phyloP scores from a whole-genome alignment of 225 moss, liverwort and hornwort genomes.

The Lunularia cruciata region DNA sequence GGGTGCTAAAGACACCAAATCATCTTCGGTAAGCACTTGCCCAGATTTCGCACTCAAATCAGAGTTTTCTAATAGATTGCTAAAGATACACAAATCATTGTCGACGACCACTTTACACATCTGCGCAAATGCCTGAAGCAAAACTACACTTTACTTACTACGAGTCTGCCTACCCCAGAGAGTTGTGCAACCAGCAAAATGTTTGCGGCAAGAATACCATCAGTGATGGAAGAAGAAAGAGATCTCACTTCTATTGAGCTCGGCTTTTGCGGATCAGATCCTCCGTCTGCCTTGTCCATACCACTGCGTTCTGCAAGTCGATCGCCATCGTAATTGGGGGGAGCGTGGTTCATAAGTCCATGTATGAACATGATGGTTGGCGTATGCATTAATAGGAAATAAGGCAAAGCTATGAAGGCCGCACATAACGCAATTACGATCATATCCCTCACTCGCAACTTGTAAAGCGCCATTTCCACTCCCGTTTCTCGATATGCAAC shows the following conservation, averaged over 20 bases:
- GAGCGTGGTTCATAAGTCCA: slow-evolving; percentile 21
- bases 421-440: slow-evolving; percentile 38
- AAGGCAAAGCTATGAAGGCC: slow-evolving; percentile 41
- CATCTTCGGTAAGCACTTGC: too few relatives aligned
- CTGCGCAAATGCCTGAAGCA: too few relatives aligned
- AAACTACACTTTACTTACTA: too few relatives aligned
- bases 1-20: too few relatives aligned
- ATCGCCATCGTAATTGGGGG: slow-evolving; percentile 5
- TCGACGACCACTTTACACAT: too few relatives aligned
- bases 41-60: too few relatives aligned
- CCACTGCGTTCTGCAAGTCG: background rate
- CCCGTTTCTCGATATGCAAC: background rate
- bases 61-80: too few relatives aligned
- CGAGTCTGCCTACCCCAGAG: too few relatives aligned
- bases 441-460: slow-evolving; percentile 44
- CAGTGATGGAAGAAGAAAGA: background rate
- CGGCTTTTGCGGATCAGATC: slow-evolving; percentile 1
- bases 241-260: slow-evolving; percentile 33
- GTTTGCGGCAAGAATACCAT: background rate
- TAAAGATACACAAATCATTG: too few relatives aligned
- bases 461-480: slow-evolving; percentile 33
- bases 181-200: background rate
- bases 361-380: slow-evolving; percentile 34
- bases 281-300: background rate
- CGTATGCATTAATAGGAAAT: slow-evolving; percentile 47